These are phyloP conservation scores for Mucor circinelloides DNA, from an alignment of 371 early-diverging fungal genomes.

Conservation along the genomic window DNA sequence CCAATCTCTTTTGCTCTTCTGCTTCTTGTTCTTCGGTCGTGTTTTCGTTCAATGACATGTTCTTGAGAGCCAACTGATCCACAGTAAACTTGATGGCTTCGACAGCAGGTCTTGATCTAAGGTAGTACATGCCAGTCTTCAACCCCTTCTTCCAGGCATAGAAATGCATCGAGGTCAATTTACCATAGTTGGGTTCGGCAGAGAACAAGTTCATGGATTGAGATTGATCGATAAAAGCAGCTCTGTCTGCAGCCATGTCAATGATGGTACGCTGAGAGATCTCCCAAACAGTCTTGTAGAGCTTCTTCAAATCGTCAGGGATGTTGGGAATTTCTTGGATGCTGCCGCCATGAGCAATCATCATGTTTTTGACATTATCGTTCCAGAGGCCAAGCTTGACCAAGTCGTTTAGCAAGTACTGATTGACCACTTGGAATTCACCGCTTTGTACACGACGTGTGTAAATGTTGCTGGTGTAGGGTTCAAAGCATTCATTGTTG, in stretches of 20 bases:
- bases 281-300: conserved; percentile 99
- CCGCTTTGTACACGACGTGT: conserved; percentile 98
- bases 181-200: conserved; percentile 89
- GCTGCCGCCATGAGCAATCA: conserved; percentile 96
- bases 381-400: conserved; percentile 95
- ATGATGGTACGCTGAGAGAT: conserved; percentile 89
- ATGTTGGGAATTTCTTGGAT: conserved; percentile 81
- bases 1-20: conserved; percentile 24
- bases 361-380: conserved; percentile 94
- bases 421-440: conserved; percentile 99
- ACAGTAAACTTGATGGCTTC: conserved; percentile 97
- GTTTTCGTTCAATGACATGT: conserved; percentile 30
- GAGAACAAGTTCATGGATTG: conserved; percentile 99
- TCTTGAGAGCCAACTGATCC: conserved; percentile 62
- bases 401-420: conserved; percentile 94
- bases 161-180: conserved; percentile 99
- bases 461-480: conserved; percentile 98
- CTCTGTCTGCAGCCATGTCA: conserved; percentile 93
- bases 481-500: conserved; percentile 99
- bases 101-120: conserved; percentile 96
- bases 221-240: conserved; percentile 98
- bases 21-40: conserved; percentile 6
- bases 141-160: conserved; percentile 99
- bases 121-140: conserved; percentile 99
- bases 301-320: conserved; percentile 90